phyloP scores from a whole-genome alignment of 2,329 filamentous ascomycete genomes.

The Talaromyces sp. region DNA sequence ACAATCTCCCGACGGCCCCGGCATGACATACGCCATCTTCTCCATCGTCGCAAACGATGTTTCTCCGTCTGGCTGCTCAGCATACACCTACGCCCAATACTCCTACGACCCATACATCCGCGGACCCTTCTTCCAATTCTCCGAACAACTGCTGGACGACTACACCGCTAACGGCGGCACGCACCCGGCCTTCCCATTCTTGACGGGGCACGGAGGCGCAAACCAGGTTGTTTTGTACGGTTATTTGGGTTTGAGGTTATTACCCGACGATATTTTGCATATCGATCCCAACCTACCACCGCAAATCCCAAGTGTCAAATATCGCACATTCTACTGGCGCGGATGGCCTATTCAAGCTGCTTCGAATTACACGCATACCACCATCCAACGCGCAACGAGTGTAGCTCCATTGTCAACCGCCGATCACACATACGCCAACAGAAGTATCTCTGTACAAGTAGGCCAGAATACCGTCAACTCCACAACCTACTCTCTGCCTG shows the following conservation, averaged over 20 bases:
- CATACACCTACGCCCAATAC: conserved; percentile 65
- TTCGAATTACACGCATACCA: conserved; percentile 64
- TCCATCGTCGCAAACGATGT: conserved; percentile 64
- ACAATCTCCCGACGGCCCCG: conserved; percentile 65
- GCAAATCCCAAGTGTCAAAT: conserved; percentile 59
- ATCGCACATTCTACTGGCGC: conserved; percentile 64
- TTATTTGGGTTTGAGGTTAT: conserved; percentile 62
- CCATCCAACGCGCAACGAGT: conserved; percentile 51
- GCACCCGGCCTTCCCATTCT: conserved; percentile 67
- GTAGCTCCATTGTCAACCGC: conserved; percentile 49
- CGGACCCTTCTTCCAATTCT: conserved; percentile 67
- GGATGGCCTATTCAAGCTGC: conserved; percentile 60
- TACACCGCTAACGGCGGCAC: conserved; percentile 60
- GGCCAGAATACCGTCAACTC: conserved; percentile 42
- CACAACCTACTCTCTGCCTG: conserved; percentile 45
- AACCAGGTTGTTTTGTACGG: conserved; percentile 66
- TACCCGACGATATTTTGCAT: conserved; percentile 56
- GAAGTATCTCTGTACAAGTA: conserved; percentile 58
- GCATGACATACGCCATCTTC: conserved; percentile 71
- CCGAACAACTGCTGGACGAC: conserved; percentile 64
- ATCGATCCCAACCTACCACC: conserved; percentile 64
- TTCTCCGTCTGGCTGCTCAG: conserved; percentile 63
- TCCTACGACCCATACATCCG: conserved; percentile 62
- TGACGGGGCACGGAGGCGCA: conserved; percentile 67
- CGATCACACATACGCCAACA: conserved; percentile 52